Conservation (phyloP, 768 basidiomycete genomes). For the Leccinellum albellum region DNA sequence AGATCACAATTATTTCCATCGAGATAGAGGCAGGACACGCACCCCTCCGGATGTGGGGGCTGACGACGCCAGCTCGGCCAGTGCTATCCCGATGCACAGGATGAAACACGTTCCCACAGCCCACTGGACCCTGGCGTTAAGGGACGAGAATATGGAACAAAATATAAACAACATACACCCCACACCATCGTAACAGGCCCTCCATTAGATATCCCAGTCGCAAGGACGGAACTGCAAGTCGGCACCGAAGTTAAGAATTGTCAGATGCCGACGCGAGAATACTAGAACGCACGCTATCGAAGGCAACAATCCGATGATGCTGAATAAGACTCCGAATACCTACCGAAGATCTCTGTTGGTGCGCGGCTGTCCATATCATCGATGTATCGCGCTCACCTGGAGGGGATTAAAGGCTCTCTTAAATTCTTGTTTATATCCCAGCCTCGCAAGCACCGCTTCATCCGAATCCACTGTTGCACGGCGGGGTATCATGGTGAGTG, state of each 20-base stretch:
- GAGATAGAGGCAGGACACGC: conserved; percentile 1
- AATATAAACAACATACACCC: conserved; percentile 27
- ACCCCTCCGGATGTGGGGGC: conserved; percentile 38
- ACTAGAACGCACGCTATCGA: conserved; percentile 48
- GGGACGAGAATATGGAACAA: neutral
- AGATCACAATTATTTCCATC: neutral
- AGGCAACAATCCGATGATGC: conserved; percentile 62
- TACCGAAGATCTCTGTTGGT: conserved; percentile 25
- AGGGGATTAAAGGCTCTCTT: conserved; percentile 30
- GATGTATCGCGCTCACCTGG: conserved; percentile 13
- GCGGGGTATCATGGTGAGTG: neutral
- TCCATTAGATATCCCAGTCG: conserved; percentile 45
- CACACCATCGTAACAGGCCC: conserved; percentile 43
- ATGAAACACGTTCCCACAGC: conserved; percentile 34
- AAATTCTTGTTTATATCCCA: conserved; percentile 36
- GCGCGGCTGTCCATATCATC: too few species aligned
- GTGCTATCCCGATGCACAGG: conserved; percentile 33
- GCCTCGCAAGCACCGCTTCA: conserved; percentile 25
- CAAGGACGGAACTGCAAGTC: conserved; percentile 37
- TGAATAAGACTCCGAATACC: conserved; percentile 68
- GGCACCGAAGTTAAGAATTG: neutral
- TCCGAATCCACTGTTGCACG: conserved; percentile 13
- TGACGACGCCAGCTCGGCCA: conserved; percentile 37
- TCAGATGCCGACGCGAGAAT: neutral
- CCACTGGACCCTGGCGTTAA: conserved; percentile 30